These are phyloP conservation scores for Penicillium olsonii DNA, from an alignment of 2,329 filamentous ascomycete species.

Conservation along the genomic window DNA sequence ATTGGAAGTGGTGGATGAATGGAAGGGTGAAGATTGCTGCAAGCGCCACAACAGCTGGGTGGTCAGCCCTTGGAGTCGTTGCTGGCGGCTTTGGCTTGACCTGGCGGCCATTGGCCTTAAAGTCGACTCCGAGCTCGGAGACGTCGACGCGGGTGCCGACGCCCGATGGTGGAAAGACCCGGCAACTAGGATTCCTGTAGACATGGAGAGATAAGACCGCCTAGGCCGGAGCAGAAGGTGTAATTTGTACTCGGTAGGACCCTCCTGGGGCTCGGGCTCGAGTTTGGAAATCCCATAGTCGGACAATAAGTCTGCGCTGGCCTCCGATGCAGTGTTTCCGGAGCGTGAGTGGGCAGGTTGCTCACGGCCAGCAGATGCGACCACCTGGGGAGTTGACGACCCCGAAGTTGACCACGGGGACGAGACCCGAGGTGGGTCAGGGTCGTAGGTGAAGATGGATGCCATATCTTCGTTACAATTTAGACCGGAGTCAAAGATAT, in stretches of 20 bases:
- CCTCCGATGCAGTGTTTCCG: constrained; percentile 42
- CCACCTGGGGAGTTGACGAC: constrained; percentile 42
- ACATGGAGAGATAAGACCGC: constrained; percentile 70
- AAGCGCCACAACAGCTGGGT: constrained; percentile 94
- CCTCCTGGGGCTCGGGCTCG: constrained; percentile 88
- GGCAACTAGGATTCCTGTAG: constrained; percentile 59
- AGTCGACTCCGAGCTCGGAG: constrained; percentile 33
- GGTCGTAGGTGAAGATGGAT: constrained; percentile 93
- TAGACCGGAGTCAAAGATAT: constrained; percentile 16
- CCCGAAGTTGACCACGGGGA: constrained; percentile 80
- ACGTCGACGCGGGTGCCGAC: constrained; percentile 20
- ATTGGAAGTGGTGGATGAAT: constrained; percentile 75
- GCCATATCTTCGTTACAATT: constrained; percentile 61
- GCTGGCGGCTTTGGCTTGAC: constrained; percentile 72
- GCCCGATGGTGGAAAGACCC: constrained; percentile 53
- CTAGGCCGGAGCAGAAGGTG: constrained; percentile 82
- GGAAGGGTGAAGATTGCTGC: constrained; percentile 91
- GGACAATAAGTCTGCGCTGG: constrained; percentile 41
- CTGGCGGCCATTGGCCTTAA: constrained; percentile 46
- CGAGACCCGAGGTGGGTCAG: constrained; percentile 80
- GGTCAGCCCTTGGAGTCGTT: constrained; percentile 84
- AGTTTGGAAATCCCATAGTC: constrained; percentile 73
- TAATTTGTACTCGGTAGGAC: constrained; percentile 94
- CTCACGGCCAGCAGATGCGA: constrained; percentile 26
- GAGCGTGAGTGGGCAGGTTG: constrained; percentile 30